Evolutionary conservation across 805 yeast genomes (phyloP).

Genomic region (Sugiyamaella qingdaonensis): DNA sequence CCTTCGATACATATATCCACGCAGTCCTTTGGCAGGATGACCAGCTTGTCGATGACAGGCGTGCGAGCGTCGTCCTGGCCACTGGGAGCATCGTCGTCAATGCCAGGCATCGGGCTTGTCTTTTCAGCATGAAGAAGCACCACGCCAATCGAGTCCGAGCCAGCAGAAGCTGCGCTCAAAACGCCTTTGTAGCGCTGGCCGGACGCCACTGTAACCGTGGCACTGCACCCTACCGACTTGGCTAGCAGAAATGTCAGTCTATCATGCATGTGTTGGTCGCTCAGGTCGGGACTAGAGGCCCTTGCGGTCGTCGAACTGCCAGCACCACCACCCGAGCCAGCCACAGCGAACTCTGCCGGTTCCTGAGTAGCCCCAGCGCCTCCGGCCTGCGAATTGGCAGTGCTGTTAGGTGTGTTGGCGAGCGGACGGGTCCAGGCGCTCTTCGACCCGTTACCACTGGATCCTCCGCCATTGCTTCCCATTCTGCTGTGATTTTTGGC

Average conservation of each 20-base stretch:
- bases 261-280: constrained; percentile 44
- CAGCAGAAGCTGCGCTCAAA: constrained; percentile 43
- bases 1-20: constrained; percentile 45
- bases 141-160: constrained; percentile 47
- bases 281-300: constrained; percentile 25
- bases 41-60: constrained; percentile 36
- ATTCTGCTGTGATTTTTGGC: neutral
- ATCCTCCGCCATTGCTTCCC: neutral
- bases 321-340: neutral
- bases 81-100: constrained; percentile 32
- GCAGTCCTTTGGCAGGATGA: constrained; percentile 48
- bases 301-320: constrained; percentile 15
- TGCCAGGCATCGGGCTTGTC: constrained; percentile 35
- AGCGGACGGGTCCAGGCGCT: neutral
- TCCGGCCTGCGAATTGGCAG: neutral
- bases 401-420: neutral
- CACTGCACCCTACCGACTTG: constrained; percentile 56
- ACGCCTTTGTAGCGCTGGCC: constrained; percentile 61
- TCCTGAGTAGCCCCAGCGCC: neutral
- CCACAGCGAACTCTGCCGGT: neutral
- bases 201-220: constrained; percentile 55
- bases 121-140: constrained; percentile 50
- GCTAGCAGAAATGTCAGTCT: constrained; percentile 52
- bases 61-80: constrained; percentile 28
- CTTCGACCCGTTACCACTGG: neutral